A percentile compares a stretch with the other conserved stretches of the same genome.
These are phyloP conservation scores for Leptosphaerulina australis DNA, from an alignment of 2,329 filamentous ascomycete species.

Conservation along the genomic window DNA sequence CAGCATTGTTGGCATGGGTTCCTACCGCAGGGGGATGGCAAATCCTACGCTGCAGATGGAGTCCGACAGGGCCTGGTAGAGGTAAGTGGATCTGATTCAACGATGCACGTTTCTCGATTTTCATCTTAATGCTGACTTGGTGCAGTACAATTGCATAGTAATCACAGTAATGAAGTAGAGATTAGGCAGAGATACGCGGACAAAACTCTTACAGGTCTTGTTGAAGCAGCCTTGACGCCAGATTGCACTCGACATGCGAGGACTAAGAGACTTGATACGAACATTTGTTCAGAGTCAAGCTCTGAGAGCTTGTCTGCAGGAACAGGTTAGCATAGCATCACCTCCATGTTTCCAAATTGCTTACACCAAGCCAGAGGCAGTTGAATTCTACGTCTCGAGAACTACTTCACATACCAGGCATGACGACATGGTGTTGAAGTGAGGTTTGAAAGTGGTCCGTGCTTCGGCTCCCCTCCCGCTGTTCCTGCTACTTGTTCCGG, in stretches of 20 bases:
- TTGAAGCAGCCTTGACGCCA: too few relatives aligned
- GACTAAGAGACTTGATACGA: too few relatives aligned
- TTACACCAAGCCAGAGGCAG: not conserved
- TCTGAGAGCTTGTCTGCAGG: not conserved
- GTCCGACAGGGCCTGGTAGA: not conserved
- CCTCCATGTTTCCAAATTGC: not conserved
- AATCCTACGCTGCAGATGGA: not conserved
- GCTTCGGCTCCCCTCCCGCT: slow-evolving; percentile 20
- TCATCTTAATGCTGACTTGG: slow-evolving; percentile 8
- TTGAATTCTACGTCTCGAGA: not conserved
- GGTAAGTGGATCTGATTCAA: not conserved
- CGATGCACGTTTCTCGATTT: not conserved
- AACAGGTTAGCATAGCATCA: not conserved
- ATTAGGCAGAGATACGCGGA: not conserved
- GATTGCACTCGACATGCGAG: not conserved
- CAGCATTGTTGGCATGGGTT: not conserved
- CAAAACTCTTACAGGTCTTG: not conserved
- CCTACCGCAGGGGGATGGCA: not conserved
- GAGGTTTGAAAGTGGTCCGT: slow-evolving; percentile 10
- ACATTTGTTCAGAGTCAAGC: too few relatives aligned
- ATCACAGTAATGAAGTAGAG: not conserved
- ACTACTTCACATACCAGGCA: not conserved
- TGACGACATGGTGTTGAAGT: slow-evolving; percentile 15
- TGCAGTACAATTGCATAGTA: not conserved
- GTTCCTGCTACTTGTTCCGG: slow-evolving; percentile 22